phyloP scores from a whole-genome alignment of 257 asterid species.

The Ligustrum vulgare region DNA sequence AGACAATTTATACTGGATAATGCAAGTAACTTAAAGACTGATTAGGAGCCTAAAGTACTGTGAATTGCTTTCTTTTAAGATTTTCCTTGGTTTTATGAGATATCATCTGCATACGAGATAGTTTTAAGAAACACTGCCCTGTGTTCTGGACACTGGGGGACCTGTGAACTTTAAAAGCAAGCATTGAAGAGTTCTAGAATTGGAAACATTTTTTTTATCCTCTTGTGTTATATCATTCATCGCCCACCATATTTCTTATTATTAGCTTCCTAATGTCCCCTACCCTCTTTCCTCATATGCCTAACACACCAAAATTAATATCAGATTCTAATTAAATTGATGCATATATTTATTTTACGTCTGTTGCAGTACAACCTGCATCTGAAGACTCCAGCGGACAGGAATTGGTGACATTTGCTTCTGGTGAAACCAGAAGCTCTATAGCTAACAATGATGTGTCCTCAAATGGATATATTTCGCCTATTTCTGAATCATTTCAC shows the following conservation, averaged over 20 bases:
- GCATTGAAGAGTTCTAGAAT: not conserved
- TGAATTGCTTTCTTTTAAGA: too few species aligned
- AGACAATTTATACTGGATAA: not conserved
- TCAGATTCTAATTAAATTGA: not conserved
- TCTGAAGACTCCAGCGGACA: constrained; percentile 44
- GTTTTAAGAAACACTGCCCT: not conserved
- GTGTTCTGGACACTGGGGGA: not conserved
- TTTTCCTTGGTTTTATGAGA: not conserved
- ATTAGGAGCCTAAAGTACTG: not conserved
- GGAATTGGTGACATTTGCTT: constrained; percentile 59
- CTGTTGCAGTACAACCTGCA: constrained; percentile 47
- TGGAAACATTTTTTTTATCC: not conserved
- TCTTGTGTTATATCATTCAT: not conserved
- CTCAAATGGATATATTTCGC: constrained; percentile 38
- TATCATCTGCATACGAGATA: not conserved
- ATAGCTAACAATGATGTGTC: constrained; percentile 28
- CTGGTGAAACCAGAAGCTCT: constrained; percentile 34
- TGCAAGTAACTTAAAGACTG: not conserved
- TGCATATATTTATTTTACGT: not conserved
- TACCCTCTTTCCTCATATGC: not conserved
- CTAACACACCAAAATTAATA: not conserved
- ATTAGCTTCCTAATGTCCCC: not conserved
- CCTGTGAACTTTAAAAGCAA: not conserved
- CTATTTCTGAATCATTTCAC: constrained; percentile 39
- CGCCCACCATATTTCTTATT: not conserved